Conservation (phyloP, 2,329 filamentous ascomycete species). For the Tetracladium maxilliforme region DNA sequence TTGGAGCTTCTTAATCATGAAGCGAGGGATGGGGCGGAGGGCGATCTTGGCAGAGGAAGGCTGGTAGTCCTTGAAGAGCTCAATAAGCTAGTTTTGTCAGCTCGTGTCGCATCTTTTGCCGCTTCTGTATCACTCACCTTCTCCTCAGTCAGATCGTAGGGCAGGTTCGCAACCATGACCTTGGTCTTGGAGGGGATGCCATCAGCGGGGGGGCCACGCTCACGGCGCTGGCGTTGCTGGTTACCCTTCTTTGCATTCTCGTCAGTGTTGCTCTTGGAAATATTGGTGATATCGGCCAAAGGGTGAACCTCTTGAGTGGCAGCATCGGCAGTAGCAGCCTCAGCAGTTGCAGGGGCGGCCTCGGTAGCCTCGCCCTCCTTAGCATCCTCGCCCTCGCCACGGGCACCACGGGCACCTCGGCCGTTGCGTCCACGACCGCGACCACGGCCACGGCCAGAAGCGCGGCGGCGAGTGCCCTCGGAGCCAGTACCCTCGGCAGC, state of each 20-base stretch:
- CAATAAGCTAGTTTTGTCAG: constrained; percentile 58
- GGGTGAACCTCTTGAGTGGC: constrained; percentile 38
- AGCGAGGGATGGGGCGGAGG: constrained; percentile 92
- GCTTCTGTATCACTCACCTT: constrained; percentile 52
- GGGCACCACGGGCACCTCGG: constrained; percentile 45
- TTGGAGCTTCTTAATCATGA: constrained; percentile 99
- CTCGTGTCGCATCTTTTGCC: too few relatives aligned
- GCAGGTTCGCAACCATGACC: constrained; percentile 99
- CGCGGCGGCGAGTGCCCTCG: constrained; percentile 48
- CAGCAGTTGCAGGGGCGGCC: constrained; percentile 15
- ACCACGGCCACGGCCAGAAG: constrained; percentile 51
- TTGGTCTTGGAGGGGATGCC: constrained; percentile 98
- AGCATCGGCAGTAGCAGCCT: constrained; percentile 29
- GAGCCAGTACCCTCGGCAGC: constrained; percentile 56
- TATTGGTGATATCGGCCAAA: constrained; percentile 46
- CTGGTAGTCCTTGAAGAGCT: constrained; percentile 87
- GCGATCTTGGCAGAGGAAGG: constrained; percentile 96
- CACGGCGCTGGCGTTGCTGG: constrained; percentile 40
- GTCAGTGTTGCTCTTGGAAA: constrained; percentile 35
- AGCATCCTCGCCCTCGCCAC: constrained; percentile 50
- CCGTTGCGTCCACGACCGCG: constrained; percentile 54
- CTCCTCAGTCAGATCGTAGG: constrained; percentile 94
- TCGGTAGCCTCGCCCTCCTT: constrained; percentile 29
- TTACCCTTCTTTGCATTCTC: constrained; percentile 32
- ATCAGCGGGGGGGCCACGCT: constrained; percentile 93